These are phyloP conservation scores for Mrakia hoshinonis DNA, from an alignment of 768 basidiomycete genomes.

Conservation along the genomic window DNA sequence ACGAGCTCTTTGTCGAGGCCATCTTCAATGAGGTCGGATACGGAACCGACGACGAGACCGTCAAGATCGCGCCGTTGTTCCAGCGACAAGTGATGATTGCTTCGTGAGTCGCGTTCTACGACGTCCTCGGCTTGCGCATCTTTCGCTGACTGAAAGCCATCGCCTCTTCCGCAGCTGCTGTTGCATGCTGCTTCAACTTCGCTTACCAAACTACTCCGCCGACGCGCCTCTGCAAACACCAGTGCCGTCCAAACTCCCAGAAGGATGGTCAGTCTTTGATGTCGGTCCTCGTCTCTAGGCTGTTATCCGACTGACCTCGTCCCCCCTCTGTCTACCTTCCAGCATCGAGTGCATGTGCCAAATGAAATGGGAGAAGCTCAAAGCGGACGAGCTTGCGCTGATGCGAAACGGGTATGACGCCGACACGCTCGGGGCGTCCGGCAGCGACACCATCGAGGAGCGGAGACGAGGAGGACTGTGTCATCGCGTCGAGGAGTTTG, in stretches of 20 bases:
- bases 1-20: constrained; percentile 15
- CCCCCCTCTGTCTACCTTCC: no score
- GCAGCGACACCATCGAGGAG: background rate
- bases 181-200: background rate
- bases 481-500: constrained; percentile 1
- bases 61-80: constrained; percentile 10
- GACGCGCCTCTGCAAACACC: background rate
- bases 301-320: background rate
- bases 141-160: background rate
- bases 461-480: background rate
- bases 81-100: background rate
- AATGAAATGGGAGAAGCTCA: background rate
- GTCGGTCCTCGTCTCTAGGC: background rate
- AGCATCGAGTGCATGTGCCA: background rate
- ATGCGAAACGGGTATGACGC: background rate
- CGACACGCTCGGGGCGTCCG: background rate
- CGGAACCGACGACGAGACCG: background rate
- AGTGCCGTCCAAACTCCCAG: background rate
- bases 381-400: constrained; percentile 2
- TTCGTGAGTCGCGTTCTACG: background rate
- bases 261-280: background rate
- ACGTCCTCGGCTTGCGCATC: background rate
- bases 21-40: constrained; percentile 1
- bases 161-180: background rate
- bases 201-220: background rate